Percentiles rank a stretch among this genome's conserved stretches.
phyloP scores from a whole-genome alignment of 441 rosid species.

The Adansonia madagascariensis region DNA sequence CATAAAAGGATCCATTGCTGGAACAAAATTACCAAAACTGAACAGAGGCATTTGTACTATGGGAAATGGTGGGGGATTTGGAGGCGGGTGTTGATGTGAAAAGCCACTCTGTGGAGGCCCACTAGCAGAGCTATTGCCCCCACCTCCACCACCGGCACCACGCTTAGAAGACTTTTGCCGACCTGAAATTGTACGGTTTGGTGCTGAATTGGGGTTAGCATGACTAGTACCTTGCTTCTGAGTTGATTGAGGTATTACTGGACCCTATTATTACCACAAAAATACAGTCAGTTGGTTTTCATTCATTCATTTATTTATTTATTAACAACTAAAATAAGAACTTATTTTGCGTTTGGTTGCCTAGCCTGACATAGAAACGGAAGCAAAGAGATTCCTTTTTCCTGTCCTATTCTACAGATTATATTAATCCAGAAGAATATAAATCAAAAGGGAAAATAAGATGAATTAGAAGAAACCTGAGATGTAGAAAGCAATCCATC shows the following conservation, averaged over 20 bases:
- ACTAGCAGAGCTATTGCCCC: conserved; percentile 20
- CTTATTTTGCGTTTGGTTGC: background rate
- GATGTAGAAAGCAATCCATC: conserved; percentile 42
- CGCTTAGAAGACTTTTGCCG: conserved; percentile 41
- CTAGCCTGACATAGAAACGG: background rate
- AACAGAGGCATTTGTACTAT: conserved; percentile 37
- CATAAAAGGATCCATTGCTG: conserved; percentile 34
- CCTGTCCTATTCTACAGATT: background rate
- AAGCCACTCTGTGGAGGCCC: conserved; percentile 33
- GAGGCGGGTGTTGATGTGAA: conserved; percentile 28
- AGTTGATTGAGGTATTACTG: conserved; percentile 31
- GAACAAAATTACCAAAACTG: conserved; percentile 38
- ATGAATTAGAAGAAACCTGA: conserved; percentile 40
- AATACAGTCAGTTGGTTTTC: background rate
- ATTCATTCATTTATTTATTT: background rate
- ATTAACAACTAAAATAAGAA: conserved; percentile 19
- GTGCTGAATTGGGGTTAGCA: conserved; percentile 34
- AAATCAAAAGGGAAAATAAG: conserved; percentile 6
- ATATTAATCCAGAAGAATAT: background rate
- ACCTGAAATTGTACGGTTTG: conserved; percentile 29
- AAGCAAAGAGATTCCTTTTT: conserved; percentile 1
- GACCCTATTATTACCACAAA: conserved; percentile 30
- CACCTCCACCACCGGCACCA: conserved; percentile 26
- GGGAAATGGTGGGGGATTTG: conserved; percentile 44
- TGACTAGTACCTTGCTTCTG: conserved; percentile 31